Evolutionary conservation across 2,329 filamentous ascomycete genomes (phyloP).

Genomic region (Botrytis pseudocinerea): DNA sequence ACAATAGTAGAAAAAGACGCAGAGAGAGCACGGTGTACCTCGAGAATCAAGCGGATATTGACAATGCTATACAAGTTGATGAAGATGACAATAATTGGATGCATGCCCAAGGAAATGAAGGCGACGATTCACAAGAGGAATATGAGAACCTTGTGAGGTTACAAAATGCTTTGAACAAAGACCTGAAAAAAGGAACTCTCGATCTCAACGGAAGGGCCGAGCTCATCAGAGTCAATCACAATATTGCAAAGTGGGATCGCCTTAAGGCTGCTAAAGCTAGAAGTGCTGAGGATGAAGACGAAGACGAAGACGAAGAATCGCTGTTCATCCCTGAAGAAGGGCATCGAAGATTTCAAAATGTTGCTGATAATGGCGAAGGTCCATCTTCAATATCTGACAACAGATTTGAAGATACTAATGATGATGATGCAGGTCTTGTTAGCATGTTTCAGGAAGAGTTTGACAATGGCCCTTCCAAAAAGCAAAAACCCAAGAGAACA

Average conservation of each 20-base stretch:
- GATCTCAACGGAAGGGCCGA: not conserved
- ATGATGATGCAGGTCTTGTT: conserved; percentile 15
- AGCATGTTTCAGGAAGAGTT: conserved; percentile 29
- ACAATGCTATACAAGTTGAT: conserved; percentile 23
- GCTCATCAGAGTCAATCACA: not conserved
- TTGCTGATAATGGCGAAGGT: conserved; percentile 13
- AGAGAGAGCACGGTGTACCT: not conserved
- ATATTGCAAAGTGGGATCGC: conserved; percentile 2
- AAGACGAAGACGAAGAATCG: conserved; percentile 21
- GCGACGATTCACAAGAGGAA: conserved; percentile 10
- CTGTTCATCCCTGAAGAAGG: conserved; percentile 31
- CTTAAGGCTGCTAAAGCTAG: not conserved
- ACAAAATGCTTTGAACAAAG: not conserved
- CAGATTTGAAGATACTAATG: conserved; percentile 11
- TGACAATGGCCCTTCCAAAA: conserved; percentile 1
- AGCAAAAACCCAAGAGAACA: conserved; percentile 28
- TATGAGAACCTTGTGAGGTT: conserved; percentile 7
- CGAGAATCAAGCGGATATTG: conserved; percentile 19
- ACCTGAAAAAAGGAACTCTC: not conserved
- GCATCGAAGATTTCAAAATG: not conserved
- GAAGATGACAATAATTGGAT: conserved; percentile 20
- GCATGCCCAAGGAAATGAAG: not conserved
- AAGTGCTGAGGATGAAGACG: not conserved
- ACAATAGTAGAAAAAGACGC: not conserved
- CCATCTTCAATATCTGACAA: conserved; percentile 14